A percentile compares a stretch with the other conserved stretches of the same genome.
Evolutionary conservation across 331 rosid species (phyloP).

Genomic region (Quercus phellos): DNA sequence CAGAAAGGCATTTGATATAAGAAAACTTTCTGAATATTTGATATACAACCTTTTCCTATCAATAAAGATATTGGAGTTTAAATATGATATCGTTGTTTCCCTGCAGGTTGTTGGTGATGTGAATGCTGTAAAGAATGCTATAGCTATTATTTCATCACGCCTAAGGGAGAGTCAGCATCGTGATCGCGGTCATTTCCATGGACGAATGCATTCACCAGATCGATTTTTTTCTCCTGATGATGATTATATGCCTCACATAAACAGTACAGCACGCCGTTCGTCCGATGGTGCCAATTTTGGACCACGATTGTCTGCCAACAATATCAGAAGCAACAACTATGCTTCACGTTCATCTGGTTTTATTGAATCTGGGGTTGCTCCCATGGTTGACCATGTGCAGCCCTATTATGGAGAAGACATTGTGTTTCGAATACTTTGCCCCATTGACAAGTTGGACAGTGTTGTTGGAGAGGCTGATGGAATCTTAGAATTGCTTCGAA

Average conservation of each 20-base stretch:
- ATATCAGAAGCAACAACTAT: conserved; percentile 57
- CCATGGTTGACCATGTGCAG: conserved; percentile 51
- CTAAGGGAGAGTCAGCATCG: conserved; percentile 99
- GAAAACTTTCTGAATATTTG: not conserved
- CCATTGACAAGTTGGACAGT: conserved; percentile 62
- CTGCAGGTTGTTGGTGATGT: conserved; percentile 86
- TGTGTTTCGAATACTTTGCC: conserved; percentile 89
- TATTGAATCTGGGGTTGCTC: conserved; percentile 54
- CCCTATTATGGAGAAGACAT: conserved; percentile 67
- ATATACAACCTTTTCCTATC: conserved; percentile 1
- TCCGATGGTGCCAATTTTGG: conserved; percentile 62
- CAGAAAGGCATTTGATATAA: not conserved
- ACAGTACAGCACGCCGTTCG: conserved; percentile 55
- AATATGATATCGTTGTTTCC: conserved; percentile 13
- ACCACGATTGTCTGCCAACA: conserved; percentile 43
- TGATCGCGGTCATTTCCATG: conserved; percentile 79
- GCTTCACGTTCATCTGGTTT: conserved; percentile 46
- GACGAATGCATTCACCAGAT: conserved; percentile 77
- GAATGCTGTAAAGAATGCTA: conserved; percentile 69
- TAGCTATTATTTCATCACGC: conserved; percentile 66
- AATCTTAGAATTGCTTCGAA: conserved; percentile 73
- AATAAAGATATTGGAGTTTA: not conserved
- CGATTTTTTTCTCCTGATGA: conserved; percentile 78
- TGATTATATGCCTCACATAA: conserved; percentile 58
- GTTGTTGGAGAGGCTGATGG: conserved; percentile 84